Percentiles rank a stretch among this genome's conserved stretches.
phyloP scores from a whole-genome alignment of 176 grass and related monocot genomes.

The Musa beccarii region DNA sequence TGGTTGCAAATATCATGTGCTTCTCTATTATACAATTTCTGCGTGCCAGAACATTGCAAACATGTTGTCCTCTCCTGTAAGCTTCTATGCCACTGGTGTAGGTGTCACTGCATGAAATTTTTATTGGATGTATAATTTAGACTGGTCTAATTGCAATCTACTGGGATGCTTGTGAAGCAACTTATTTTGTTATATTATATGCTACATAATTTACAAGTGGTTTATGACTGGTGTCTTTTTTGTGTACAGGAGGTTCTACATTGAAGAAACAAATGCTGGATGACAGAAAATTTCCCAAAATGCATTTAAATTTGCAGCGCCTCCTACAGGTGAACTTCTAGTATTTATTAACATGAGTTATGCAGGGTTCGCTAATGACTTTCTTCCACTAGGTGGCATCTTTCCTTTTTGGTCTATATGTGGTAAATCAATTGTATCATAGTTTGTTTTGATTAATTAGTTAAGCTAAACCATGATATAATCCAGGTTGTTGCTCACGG shows the following conservation, averaged over 20 bases:
- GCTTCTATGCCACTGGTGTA: background rate
- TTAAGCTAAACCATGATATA: background rate
- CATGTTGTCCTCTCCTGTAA: background rate
- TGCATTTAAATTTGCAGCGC: slow-evolving; percentile 90
- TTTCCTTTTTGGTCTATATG: background rate
- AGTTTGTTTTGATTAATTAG: background rate
- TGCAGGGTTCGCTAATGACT: background rate
- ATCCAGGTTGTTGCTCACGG: slow-evolving; percentile 77
- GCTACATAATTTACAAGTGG: background rate
- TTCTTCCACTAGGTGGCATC: background rate
- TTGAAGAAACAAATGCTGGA: slow-evolving; percentile 86
- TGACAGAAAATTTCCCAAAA: slow-evolving; percentile 84
- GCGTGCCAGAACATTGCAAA: background rate
- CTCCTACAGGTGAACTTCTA: slow-evolving; percentile 56
- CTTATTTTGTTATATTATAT: background rate
- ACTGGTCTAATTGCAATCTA: background rate
- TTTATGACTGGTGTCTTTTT: no score
- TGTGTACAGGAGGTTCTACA: slow-evolving; percentile 63
- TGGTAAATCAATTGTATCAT: background rate
- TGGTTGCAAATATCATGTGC: background rate
- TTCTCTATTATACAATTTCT: background rate
- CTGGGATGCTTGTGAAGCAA: background rate
- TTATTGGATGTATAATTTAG: background rate
- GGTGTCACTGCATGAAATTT: background rate
- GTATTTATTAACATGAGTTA: slow-evolving; percentile 4